Evolutionary conservation across 2,329 filamentous ascomycete species (phyloP).

Genomic region (Calonectria pseudoturangicola): DNA sequence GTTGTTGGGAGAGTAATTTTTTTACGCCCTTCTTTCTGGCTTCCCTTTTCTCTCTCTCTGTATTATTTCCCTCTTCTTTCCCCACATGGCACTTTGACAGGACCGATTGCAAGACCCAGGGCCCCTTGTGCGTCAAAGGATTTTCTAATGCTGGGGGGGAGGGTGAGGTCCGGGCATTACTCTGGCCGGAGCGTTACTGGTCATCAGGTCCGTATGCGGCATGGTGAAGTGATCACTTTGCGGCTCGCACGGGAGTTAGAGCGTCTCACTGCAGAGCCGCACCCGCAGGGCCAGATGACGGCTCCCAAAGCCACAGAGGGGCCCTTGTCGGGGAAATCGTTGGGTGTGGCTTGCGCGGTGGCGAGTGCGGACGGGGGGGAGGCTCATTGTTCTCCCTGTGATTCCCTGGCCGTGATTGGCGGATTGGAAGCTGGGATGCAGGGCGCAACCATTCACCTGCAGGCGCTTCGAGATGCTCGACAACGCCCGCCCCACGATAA

Average conservation of each 20-base stretch:
- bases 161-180: background rate
- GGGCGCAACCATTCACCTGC: slow-evolving; percentile 21
- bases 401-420: slow-evolving; percentile 1
- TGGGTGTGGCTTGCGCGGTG: slow-evolving; percentile 24
- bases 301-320: slow-evolving; percentile 5
- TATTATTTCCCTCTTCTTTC: slow-evolving; percentile 20
- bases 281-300: background rate
- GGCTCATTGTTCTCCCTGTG: background rate
- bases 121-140: slow-evolving; percentile 21
- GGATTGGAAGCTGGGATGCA: slow-evolving; percentile 8
- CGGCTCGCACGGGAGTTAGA: slow-evolving; percentile 20
- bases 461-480: slow-evolving; percentile 34
- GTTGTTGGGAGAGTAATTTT: slow-evolving; percentile 25
- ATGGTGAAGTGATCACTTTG: slow-evolving; percentile 13
- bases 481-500: slow-evolving; percentile 27
- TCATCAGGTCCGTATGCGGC: background rate
- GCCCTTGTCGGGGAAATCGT: background rate
- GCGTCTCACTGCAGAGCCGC: slow-evolving; percentile 27
- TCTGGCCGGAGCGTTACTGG: slow-evolving; percentile 6
- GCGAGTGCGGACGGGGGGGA: slow-evolving; percentile 8
- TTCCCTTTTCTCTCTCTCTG: background rate
- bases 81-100: slow-evolving; percentile 22
- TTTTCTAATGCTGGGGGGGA: slow-evolving; percentile 7
- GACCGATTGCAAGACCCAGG: slow-evolving; percentile 25
- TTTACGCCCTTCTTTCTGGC: background rate